phyloP scores from a whole-genome alignment of 345 rosid genomes.

The Draba incana region DNA sequence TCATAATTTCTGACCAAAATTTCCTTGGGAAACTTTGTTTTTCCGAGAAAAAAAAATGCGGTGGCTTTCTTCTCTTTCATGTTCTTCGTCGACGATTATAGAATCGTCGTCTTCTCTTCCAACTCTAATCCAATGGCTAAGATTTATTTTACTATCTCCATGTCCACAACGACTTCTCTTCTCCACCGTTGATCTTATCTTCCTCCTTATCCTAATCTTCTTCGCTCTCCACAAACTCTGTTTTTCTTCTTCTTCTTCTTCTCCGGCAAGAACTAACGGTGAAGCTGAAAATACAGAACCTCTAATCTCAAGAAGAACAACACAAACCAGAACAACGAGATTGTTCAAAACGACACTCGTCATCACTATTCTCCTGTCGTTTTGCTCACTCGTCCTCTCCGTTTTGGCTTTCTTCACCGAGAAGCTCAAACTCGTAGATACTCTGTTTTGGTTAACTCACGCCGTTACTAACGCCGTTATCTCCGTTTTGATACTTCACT shows the following conservation, averaged over 20 bases:
- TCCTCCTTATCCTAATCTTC: slow-evolving; percentile 46
- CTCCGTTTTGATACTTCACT: slow-evolving; percentile 66
- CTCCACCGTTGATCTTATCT: slow-evolving; percentile 56
- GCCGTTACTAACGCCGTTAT: slow-evolving; percentile 69
- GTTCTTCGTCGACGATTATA: slow-evolving; percentile 29
- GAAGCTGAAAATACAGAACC: slow-evolving; percentile 59
- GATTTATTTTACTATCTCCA: slow-evolving; percentile 74
- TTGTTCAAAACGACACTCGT: slow-evolving; percentile 63
- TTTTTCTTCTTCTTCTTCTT: slow-evolving; percentile 24
- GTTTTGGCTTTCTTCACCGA: slow-evolving; percentile 52
- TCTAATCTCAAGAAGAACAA: slow-evolving; percentile 51
- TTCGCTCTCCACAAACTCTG: slow-evolving; percentile 40
- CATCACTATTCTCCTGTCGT: slow-evolving; percentile 50
- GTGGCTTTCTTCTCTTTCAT: slow-evolving; percentile 34
- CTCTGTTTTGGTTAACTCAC: slow-evolving; percentile 71
- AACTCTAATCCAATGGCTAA: slow-evolving; percentile 61
- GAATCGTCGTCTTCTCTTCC: slow-evolving; percentile 46
- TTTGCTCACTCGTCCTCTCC: slow-evolving; percentile 52
- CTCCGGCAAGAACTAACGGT: slow-evolving; percentile 7
- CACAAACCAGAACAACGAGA: slow-evolving; percentile 39
- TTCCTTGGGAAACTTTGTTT: not conserved
- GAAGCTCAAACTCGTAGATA: slow-evolving; percentile 48
- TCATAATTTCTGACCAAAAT: not conserved
- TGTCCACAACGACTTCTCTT: slow-evolving; percentile 77
- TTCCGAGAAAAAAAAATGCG: slow-evolving; percentile 27